A percentile compares a stretch with the other conserved stretches of the same genome.
These are phyloP conservation scores for Myxozyma melibiosi DNA, from an alignment of 805 yeast genomes.

Conservation along the genomic window DNA sequence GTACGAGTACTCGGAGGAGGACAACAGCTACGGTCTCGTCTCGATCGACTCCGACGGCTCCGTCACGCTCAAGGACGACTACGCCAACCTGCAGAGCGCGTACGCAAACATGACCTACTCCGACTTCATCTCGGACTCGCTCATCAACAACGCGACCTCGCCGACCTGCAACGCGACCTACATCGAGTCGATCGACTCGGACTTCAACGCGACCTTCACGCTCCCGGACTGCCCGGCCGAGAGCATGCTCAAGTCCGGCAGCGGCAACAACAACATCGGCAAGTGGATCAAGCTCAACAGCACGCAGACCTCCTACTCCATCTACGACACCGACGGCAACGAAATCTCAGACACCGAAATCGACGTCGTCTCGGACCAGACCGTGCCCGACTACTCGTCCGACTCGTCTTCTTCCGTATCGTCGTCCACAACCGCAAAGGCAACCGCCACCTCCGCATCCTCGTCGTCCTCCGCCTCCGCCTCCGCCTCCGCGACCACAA, in stretches of 20 bases:
- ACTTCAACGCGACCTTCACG: constrained; percentile 39
- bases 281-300: constrained; percentile 38
- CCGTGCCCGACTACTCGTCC: constrained; percentile 6
- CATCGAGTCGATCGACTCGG: constrained; percentile 34
- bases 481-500: not conserved
- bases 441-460: constrained; percentile 2
- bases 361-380: constrained; percentile 28
- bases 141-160: constrained; percentile 26
- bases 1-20: constrained; percentile 88
- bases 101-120: constrained; percentile 48
- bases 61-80: constrained; percentile 59
- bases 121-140: constrained; percentile 13
- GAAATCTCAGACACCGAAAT: constrained; percentile 36
- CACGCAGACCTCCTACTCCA: constrained; percentile 37
- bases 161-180: constrained; percentile 36
- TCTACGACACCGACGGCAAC: constrained; percentile 41
- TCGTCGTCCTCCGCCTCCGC: not conserved
- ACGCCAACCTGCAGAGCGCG: constrained; percentile 57
- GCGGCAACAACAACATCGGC: constrained; percentile 46
- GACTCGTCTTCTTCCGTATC: constrained; percentile 9
- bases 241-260: constrained; percentile 43
- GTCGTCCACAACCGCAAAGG: constrained; percentile 3
- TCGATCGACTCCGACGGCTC: constrained; percentile 49
- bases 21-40: constrained; percentile 79
- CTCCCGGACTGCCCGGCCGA: constrained; percentile 46